Evolutionary conservation across 345 rosid species (phyloP).

Genomic region (Alliaria petiolata): DNA sequence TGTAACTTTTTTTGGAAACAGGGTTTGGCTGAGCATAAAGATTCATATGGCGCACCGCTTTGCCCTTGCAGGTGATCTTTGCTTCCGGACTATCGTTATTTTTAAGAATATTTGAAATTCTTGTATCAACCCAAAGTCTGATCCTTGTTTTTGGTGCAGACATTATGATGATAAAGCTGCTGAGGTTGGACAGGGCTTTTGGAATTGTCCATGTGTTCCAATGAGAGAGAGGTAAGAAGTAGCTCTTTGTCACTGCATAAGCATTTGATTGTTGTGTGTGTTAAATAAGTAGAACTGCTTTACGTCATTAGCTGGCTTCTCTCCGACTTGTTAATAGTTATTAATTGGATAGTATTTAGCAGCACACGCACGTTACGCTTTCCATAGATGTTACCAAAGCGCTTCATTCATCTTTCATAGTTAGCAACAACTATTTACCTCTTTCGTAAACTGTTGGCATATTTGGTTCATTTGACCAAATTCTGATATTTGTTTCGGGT

Average conservation of each 20-base stretch:
- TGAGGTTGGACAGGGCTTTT: constrained; percentile 89
- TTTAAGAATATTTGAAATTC: background rate
- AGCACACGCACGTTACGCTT: background rate
- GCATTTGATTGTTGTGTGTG: too few relatives aligned
- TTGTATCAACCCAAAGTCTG: background rate
- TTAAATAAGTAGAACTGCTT: too few relatives aligned
- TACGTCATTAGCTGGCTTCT: background rate
- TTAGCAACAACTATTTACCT: background rate
- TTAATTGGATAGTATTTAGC: background rate
- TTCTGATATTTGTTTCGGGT: background rate
- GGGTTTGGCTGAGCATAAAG: constrained; percentile 97
- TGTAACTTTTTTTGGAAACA: background rate
- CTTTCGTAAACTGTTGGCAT: background rate
- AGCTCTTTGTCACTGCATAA: background rate
- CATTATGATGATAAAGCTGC: constrained; percentile 96
- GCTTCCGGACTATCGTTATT: background rate
- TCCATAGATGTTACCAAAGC: background rate
- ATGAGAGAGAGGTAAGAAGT: constrained; percentile 90
- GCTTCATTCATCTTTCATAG: background rate
- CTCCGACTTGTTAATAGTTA: background rate
- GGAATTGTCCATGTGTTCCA: constrained; percentile 99
- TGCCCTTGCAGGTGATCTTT: constrained; percentile 29
- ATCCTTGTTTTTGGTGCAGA: constrained; percentile 36
- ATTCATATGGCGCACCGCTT: constrained; percentile 68
- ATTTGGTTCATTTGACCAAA: background rate